Percentiles rank a stretch among this genome's conserved stretches.
Evolutionary conservation across 2,329 filamentous ascomycete species (phyloP).

Genomic region (Ilyonectria robusta): DNA sequence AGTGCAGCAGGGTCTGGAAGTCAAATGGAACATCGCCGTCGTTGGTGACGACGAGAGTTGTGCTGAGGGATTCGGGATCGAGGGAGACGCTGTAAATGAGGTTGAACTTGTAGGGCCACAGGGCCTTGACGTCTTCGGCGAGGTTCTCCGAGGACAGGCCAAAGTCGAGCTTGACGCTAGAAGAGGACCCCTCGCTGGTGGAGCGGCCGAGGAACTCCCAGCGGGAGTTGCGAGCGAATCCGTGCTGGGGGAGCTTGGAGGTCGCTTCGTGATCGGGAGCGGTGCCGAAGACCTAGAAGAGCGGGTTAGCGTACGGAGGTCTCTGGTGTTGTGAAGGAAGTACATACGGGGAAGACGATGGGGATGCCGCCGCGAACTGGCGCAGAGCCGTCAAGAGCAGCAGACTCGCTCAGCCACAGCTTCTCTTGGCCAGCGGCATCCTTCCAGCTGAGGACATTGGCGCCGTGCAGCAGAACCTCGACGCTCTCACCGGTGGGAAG

Average conservation of each 20-base stretch:
- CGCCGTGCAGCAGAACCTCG: constrained; percentile 89
- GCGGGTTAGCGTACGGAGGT: background rate
- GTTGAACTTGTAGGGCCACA: constrained; percentile 90
- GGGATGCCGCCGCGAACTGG: constrained; percentile 93
- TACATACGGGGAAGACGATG: constrained; percentile 88
- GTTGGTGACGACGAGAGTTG: constrained; percentile 89
- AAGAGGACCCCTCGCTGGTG: constrained; percentile 67
- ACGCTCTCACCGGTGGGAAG: constrained; percentile 90
- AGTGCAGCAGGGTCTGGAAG: constrained; percentile 92
- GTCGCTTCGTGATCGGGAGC: constrained; percentile 84
- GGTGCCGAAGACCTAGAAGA: constrained; percentile 83
- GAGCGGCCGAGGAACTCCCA: constrained; percentile 98
- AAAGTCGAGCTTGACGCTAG: constrained; percentile 93
- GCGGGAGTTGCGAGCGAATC: constrained; percentile 88
- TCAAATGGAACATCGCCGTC: constrained; percentile 87
- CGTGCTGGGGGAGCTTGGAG: constrained; percentile 87
- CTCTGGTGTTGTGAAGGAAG: constrained; percentile 2
- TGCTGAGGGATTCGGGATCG: constrained; percentile 80
- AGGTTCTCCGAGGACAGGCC: constrained; percentile 84
- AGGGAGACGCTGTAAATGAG: constrained; percentile 95
- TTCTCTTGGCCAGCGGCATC: constrained; percentile 83
- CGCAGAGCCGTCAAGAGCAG: constrained; percentile 88
- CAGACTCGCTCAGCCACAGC: constrained; percentile 86
- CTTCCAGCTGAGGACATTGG: constrained; percentile 95
- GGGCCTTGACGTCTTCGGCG: constrained; percentile 74